phyloP scores from a whole-genome alignment of 176 grass and related monocot genomes.

The Canna indica region DNA sequence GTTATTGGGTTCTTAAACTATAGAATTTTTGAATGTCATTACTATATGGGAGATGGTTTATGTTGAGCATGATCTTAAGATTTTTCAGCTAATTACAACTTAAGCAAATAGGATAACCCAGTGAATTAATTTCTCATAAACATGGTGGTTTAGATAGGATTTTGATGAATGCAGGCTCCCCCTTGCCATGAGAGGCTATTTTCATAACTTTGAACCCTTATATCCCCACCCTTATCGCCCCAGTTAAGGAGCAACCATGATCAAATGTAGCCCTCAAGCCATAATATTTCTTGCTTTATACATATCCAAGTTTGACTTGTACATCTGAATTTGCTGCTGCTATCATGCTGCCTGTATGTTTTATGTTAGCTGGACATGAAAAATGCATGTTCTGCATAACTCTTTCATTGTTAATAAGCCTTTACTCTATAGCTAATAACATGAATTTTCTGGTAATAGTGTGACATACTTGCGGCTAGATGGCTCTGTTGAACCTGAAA shows the following conservation, averaged over 20 bases:
- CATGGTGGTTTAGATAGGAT: too few relatives aligned
- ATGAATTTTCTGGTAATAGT: conserved; percentile 26
- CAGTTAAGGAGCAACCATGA: too few relatives aligned
- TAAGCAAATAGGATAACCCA: background rate
- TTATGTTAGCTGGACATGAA: background rate
- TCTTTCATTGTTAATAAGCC: background rate
- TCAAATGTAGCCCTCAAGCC: too few relatives aligned
- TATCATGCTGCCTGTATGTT: too few relatives aligned
- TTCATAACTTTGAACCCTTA: too few relatives aligned
- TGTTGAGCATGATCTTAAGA: background rate
- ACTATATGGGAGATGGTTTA: background rate
- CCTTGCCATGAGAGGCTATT: too few relatives aligned
- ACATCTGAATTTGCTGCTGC: too few relatives aligned
- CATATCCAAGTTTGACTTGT: too few relatives aligned
- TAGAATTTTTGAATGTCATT: background rate
- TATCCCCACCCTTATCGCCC: too few relatives aligned
- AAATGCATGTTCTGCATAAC: background rate
- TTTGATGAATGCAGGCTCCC: too few relatives aligned
- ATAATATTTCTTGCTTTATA: too few relatives aligned
- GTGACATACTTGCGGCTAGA: conserved; percentile 85
- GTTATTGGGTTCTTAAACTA: background rate
- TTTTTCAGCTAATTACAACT: background rate
- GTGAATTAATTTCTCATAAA: too few relatives aligned
- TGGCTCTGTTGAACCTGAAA: conserved; percentile 82
- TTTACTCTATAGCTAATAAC: background rate